Base-by-base conservation (phyloP, 2,329 filamentous ascomycete genomes). In the Botrytis galanthina region DNA sequence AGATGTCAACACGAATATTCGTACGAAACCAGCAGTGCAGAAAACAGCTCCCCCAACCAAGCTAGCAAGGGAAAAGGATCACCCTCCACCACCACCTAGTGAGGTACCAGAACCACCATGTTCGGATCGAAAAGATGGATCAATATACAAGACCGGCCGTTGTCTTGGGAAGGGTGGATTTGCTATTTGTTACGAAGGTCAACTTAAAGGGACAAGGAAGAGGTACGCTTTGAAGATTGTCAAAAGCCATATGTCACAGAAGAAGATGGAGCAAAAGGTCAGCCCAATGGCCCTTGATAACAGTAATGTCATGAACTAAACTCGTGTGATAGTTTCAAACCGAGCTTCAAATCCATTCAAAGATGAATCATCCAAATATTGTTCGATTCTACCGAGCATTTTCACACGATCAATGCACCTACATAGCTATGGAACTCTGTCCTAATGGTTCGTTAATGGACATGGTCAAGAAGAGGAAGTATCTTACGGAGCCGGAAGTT, bases 321-420 rank as follows among this genome's bases (percentile, higher is more conserved):
- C 57, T 7, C 37, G 26, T 42, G 32, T 32, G n/a, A 12, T 71
- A 91, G 89, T 91, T 92, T 78, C 89, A 91, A 89, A 89, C 89
- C 35, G 96, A 99, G 83, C 89, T 99, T 10, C 95, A 98, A 83
- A 98, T 99, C 75, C 96, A 99, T 84, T 98, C 96, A 61, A 99
- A 98, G 82, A 95, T 99, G 90, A 91, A 91, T 73, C 96, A 99
- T 81, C 92, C 93, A 71, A 97, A 98, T 82, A 95, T 99, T 77
- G 96, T 99, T 76, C 92, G 95, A 78, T 99, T 99, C 82, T 90
- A 97, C 79, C 91, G 95, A 78, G 96, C 96, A 48, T 99, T 99
- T 81, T 92, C 95, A 20, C 97, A 95, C 82, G 88, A 94, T 77
- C 91, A 89, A 76, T 95, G 91, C 82, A 98, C 96, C 73, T 99